These are phyloP conservation scores for Cytospora piceicola DNA, from an alignment of 2,329 filamentous ascomycete species.

Conservation along the genomic window DNA sequence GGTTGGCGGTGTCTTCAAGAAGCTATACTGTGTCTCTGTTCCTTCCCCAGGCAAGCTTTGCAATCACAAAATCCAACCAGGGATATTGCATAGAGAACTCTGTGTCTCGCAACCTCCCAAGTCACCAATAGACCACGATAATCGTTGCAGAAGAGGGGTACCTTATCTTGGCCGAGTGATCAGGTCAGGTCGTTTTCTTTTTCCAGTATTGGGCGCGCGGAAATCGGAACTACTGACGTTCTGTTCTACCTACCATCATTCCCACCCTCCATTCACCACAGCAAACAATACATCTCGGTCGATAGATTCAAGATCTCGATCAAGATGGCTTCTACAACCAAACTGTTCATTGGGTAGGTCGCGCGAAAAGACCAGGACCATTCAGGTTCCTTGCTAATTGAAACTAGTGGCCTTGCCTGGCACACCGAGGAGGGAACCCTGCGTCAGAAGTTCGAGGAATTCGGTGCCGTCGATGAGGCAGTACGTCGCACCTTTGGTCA, in stretches of 20 bases:
- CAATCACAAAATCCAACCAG: neutral
- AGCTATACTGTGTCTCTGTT: constrained; percentile 12
- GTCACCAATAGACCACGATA: constrained; percentile 6
- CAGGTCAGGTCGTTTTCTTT: constrained; percentile 16
- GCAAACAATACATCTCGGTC: neutral
- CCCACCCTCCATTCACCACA: neutral
- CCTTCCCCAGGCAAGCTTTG: constrained; percentile 3
- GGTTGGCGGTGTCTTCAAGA: constrained; percentile 6
- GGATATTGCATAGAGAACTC: constrained; percentile 3
- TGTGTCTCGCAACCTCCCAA: constrained; percentile 1
- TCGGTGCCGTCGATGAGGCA: constrained; percentile 89
- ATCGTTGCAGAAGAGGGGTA: constrained; percentile 21
- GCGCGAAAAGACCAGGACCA: constrained; percentile 10
- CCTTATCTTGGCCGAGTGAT: constrained; percentile 14
- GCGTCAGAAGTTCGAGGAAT: constrained; percentile 89
- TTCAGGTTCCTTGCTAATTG: constrained; percentile 30
- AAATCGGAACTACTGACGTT: constrained; percentile 8
- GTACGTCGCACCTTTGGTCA: constrained; percentile 60
- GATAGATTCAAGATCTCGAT: constrained; percentile 35
- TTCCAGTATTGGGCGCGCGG: neutral
- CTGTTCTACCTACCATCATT: neutral
- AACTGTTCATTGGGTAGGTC: constrained; percentile 90
- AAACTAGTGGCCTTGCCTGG: constrained; percentile 88
- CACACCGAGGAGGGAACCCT: constrained; percentile 91
- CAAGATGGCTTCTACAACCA: constrained; percentile 69